Evolutionary conservation across 192 early-diverging fungal genomes (phyloP).

Genomic region (Backusella luteola): DNA sequence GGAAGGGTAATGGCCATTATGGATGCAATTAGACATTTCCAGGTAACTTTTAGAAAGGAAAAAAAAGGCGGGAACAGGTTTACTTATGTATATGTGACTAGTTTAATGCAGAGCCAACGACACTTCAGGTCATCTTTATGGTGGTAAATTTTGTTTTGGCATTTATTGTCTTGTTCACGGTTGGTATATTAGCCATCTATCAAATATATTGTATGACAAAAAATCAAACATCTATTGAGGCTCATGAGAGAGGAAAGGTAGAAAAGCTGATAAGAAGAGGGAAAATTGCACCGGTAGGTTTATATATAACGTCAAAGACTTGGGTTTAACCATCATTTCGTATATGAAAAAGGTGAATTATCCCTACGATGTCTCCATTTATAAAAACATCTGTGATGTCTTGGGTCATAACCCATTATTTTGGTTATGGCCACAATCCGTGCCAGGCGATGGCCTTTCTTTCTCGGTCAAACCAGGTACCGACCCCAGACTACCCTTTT

Average conservation of each 20-base stretch:
- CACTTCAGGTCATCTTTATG: constrained; percentile 65
- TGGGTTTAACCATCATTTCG: no score
- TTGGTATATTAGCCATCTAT: constrained; percentile 67
- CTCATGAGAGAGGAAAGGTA: constrained; percentile 72
- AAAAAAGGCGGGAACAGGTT: neutral
- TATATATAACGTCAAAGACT: no score
- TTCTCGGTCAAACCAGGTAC: constrained; percentile 57
- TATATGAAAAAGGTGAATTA: constrained; percentile 43
- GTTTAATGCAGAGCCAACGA: constrained; percentile 35
- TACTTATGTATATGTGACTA: neutral
- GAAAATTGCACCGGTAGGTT: constrained; percentile 52
- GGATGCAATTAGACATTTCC: constrained; percentile 34
- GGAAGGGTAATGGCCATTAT: constrained; percentile 53
- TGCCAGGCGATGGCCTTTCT: constrained; percentile 63
- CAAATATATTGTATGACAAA: constrained; percentile 66
- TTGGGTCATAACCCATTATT: constrained; percentile 67
- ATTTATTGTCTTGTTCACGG: constrained; percentile 69
- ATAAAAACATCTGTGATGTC: constrained; percentile 71
- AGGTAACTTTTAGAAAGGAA: constrained; percentile 5
- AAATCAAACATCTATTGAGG: constrained; percentile 84
- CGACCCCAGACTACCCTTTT: constrained; percentile 18
- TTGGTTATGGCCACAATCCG: constrained; percentile 74
- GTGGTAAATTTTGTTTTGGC: constrained; percentile 76
- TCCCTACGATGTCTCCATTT: constrained; percentile 81
- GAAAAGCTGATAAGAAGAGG: constrained; percentile 56